Base-by-base conservation (phyloP, 371 early-diverging fungal genomes). In the Polyrhizophydium stewartii region DNA sequence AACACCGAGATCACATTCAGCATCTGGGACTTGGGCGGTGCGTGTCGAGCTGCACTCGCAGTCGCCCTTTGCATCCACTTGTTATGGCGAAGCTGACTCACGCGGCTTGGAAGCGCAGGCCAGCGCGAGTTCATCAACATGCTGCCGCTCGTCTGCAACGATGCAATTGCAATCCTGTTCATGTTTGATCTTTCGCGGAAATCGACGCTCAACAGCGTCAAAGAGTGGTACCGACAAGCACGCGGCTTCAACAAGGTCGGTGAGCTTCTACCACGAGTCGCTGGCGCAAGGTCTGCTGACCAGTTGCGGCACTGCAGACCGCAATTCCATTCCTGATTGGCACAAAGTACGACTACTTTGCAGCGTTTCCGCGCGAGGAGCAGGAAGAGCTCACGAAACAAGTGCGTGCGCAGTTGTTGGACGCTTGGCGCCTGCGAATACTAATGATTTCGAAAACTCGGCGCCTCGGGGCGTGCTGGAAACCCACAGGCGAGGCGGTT, bases 11-110 rank as follows among this genome's bases (percentile, higher is more conserved):
- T 98, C 56, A 98, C 97, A 30, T 96, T 98, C 71, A 94, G 94
- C 69, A 93, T 99, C 67, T 99, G 99, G 99, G 99, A 99, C 75
- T 84, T 98, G 56, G 99, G 98, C 63, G 99, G 97, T 85, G 71
- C 60, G 62, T 33, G 27, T 25, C 22, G 22, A n/a, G 16, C 16
- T 43, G 43, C 16, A n/a, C n/a, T n/a, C n/a, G n/a, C n/a, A n/a
- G 21, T 28, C n/a, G 47, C 38, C 35, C 3, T 25, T 55, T n/a
- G 12, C 51, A 43, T 47, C 24, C 9, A 13, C 17, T 59, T 17
- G 51, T 60, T 19, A 24, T 56, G 19, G 6, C 17, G 28, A 56
- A 9, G 6, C n/a, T 17, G 7, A 52, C 27, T n/a, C 19, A 24
- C 12, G n/a, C n/a, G 43, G 16, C 35, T 9, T 45, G 61, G 61